Evolutionary conservation across 495 filamentous ascomycete genomes (phyloP).

Genomic region (Talaromyces proteolyticus): DNA sequence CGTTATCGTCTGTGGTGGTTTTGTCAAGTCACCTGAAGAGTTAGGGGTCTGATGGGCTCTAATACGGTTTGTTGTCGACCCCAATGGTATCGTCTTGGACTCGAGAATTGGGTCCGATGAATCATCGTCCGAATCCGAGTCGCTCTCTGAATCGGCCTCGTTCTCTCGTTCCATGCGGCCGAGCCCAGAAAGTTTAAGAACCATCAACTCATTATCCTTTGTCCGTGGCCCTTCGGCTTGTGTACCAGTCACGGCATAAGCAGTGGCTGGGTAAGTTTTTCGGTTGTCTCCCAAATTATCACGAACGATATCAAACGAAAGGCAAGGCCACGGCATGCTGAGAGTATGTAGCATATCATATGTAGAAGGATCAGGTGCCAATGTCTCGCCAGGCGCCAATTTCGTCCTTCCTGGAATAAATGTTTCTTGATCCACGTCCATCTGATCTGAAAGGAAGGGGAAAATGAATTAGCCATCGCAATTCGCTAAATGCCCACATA

Average conservation of each 20-base stretch:
- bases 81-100: slow-evolving; percentile 77
- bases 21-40: slow-evolving; percentile 53
- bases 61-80: slow-evolving; percentile 86
- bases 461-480: not conserved
- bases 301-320: slow-evolving; percentile 88
- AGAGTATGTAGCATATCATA: slow-evolving; percentile 96
- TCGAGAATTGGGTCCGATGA: slow-evolving; percentile 90
- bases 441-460: slow-evolving; percentile 50
- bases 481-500: slow-evolving; percentile 9
- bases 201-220: slow-evolving; percentile 86
- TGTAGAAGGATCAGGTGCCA: slow-evolving; percentile 82
- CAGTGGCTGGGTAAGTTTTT: slow-evolving; percentile 83
- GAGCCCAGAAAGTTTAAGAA: slow-evolving; percentile 90
- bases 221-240: slow-evolving; percentile 72
- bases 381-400: slow-evolving; percentile 79
- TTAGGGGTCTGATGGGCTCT: slow-evolving; percentile 71
- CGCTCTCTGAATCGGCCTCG: slow-evolving; percentile 65
- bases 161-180: slow-evolving; percentile 76
- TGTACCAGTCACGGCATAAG: slow-evolving; percentile 90
- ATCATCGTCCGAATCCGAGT: slow-evolving; percentile 70
- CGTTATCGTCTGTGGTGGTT: slow-evolving; percentile 71
- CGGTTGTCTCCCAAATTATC: slow-evolving; percentile 87
- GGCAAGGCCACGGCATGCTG: slow-evolving; percentile 89
- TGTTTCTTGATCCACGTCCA: slow-evolving; percentile 88
- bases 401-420: slow-evolving; percentile 90